phyloP scores from a whole-genome alignment of 1,284 basidiomycete genomes.

The Sutorius eximius region DNA sequence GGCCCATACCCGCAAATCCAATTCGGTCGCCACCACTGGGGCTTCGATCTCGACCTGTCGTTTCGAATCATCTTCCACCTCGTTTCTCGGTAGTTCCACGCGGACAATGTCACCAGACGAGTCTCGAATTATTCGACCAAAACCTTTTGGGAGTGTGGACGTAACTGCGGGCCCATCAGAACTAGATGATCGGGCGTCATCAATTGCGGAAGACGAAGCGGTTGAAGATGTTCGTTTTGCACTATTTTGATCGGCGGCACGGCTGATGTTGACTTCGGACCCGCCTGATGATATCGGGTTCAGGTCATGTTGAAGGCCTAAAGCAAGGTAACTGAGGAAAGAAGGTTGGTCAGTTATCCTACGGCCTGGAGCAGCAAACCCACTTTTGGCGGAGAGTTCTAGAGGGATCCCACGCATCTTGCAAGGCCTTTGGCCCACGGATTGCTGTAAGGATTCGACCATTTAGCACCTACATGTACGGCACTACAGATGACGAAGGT shows the following conservation, averaged over 20 bases:
- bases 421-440: constrained; percentile 79
- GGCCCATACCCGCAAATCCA: constrained; percentile 24
- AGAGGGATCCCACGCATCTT: constrained; percentile 84
- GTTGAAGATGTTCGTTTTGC: neutral
- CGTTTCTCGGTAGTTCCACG: constrained; percentile 69
- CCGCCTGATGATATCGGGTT: constrained; percentile 66
- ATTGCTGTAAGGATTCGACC: constrained; percentile 54
- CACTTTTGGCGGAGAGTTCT: constrained; percentile 96
- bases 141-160: constrained; percentile 59
- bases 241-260: constrained; percentile 12
- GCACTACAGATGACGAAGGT: neutral
- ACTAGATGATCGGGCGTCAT: neutral
- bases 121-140: constrained; percentile 86
- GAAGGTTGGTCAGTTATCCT: neutral
- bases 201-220: neutral
- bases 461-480: constrained; percentile 8
- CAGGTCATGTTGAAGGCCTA: constrained; percentile 71
- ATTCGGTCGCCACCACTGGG: constrained; percentile 8
- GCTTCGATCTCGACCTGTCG: constrained; percentile 34
- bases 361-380: constrained; percentile 30
- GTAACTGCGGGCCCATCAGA: neutral
- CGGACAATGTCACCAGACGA: constrained; percentile 77
- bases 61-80: constrained; percentile 30
- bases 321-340: constrained; percentile 65
- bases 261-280: constrained; percentile 40